Base-by-base conservation (phyloP, 768 basidiomycete species). In the Epithele typhae region DNA sequence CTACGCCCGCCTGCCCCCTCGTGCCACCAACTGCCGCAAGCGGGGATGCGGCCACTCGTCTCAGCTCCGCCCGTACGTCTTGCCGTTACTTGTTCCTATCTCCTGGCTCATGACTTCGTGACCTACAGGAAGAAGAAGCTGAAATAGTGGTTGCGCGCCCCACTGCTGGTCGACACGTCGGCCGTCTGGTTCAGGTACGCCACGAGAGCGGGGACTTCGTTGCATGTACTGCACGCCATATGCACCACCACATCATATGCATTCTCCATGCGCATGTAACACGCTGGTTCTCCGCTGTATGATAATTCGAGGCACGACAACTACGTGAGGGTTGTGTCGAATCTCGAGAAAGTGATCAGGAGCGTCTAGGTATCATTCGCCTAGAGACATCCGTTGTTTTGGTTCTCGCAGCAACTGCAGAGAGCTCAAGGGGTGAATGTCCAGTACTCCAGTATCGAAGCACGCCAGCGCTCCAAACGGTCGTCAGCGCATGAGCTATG, bases 1-100 rank as follows among this genome's bases (percentile, higher is more conserved):
- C 77, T 98, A 98, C 70, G 96, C 96, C 37, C 95, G 96, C 60
- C 95, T 98, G 60, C 95, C 96, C 55, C 95, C 94, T 44, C 92
- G 96, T 67, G 96, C 96, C 30, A 97, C 94, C 75, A 98, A 99
- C 82, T 98, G 96, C 84, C 79, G 95, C 67, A 95, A 95, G 77
- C 80, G 92, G 57, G 78, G 82, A 49, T 95, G 93, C 64, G 92
- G 92, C 17, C 89, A 90, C 70, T 89, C 87, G 38, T 85, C 82
- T 52, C 90, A 91, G 61, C 89, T 94, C 74, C 84, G 90, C 68
- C 90, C 89, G 89, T 92, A 55, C 67, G 88, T 82, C 10, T 18
- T 22, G 33, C 25, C 18, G 25, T 43, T 4, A 17, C 5, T 37
- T 43, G 8, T 54, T 18, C 15, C n/a, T 9, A 32, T 32, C 9